A percentile compares a stretch with the other conserved stretches of the same genome.
Evolutionary conservation across 164 flowering plant genomes (phyloP).

Genomic region (Pachysandra terminalis): DNA sequence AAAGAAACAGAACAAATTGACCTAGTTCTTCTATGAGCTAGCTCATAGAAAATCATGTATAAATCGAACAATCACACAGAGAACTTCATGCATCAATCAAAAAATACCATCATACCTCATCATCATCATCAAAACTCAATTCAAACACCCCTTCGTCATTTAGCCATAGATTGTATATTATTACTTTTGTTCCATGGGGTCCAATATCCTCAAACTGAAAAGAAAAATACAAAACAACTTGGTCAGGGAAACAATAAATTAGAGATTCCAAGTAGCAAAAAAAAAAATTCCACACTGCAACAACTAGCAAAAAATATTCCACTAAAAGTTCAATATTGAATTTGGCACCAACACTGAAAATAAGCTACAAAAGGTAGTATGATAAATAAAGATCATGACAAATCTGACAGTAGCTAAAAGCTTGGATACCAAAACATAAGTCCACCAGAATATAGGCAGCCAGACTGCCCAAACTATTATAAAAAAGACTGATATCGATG

Average conservation of each 20-base stretch:
- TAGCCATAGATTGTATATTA: constrained; percentile 85
- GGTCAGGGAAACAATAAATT: background rate
- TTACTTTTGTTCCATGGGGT: constrained; percentile 75
- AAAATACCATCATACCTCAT: constrained; percentile 48
- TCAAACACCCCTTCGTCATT: constrained; percentile 92
- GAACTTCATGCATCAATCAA: background rate
- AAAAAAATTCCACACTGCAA: background rate
- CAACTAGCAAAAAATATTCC: background rate
- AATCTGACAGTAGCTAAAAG: too few species aligned
- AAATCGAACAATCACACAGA: background rate
- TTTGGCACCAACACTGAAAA: too few species aligned
- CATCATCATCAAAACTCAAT: constrained; percentile 80
- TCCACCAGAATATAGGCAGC: too few species aligned
- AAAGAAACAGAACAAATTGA: background rate
- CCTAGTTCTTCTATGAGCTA: background rate
- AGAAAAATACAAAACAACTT: constrained; percentile 1
- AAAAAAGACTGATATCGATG: too few species aligned
- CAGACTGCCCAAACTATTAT: too few species aligned
- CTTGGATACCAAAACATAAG: too few species aligned
- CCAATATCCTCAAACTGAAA: constrained; percentile 87
- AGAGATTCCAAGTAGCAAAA: background rate
- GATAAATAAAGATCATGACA: too few species aligned
- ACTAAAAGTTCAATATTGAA: too few species aligned
- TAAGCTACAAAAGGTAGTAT: too few species aligned
- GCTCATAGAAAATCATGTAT: background rate